These are phyloP conservation scores for Fusarium vanettenii DNA, from an alignment of 2,329 filamentous ascomycete species.

Conservation along the genomic window DNA sequence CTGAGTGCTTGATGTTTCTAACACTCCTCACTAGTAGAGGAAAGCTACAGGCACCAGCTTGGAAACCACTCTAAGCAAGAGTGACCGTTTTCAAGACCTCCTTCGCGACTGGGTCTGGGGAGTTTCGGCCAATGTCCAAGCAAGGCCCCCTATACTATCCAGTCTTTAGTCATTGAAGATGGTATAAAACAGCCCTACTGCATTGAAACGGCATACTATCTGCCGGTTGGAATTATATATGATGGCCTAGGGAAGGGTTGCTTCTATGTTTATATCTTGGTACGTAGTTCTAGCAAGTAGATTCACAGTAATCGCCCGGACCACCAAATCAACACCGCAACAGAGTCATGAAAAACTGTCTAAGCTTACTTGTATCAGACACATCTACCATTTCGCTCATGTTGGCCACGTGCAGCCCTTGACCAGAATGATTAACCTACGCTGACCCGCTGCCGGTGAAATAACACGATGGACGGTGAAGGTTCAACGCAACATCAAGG, in stretches of 20 bases:
- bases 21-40: too few relatives aligned
- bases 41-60: too few relatives aligned
- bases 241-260: not conserved
- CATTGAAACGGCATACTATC: not conserved
- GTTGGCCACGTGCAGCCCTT: not conserved
- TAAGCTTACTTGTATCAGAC: not conserved
- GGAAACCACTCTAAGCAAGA: not conserved
- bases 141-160: too few relatives aligned
- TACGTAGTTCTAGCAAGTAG: not conserved
- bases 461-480: not conserved
- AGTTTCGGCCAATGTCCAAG: too few relatives aligned
- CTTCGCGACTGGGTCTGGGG: not conserved
- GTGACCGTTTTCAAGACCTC: not conserved
- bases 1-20: too few relatives aligned
- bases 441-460: not conserved
- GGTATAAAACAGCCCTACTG: too few relatives aligned
- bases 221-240: not conserved
- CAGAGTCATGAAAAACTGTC: not conserved
- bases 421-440: not conserved
- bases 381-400: not conserved
- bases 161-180: too few relatives aligned
- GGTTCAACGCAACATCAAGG: not conserved
- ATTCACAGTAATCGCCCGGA: not conserved
- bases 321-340: not conserved
- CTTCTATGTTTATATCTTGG: not conserved